Conservation (phyloP, 75 land plant genomes). For the Pseudotsuga menziesii region DNA sequence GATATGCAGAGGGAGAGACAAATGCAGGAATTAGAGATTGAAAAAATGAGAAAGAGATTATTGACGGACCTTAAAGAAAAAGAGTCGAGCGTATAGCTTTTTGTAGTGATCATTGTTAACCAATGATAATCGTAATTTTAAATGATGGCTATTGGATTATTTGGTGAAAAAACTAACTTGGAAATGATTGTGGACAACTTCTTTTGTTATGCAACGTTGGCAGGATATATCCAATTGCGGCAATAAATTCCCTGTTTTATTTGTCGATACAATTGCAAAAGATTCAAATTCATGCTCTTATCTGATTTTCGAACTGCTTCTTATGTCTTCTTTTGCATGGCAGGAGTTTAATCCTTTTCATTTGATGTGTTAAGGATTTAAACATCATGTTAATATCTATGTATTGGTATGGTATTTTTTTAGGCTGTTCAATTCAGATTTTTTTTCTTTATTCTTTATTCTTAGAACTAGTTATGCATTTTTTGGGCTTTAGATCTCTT, state of each 20-base stretch:
- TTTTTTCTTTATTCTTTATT: not conserved
- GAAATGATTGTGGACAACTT: not conserved
- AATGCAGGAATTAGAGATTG: conserved; percentile 5
- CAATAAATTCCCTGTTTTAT: not conserved
- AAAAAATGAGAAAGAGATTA: not conserved
- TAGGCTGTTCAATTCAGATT: not conserved
- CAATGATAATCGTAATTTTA: not conserved
- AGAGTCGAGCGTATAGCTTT: not conserved
- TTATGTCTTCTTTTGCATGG: not conserved
- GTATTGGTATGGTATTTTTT: not conserved
- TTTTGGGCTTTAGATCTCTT: not conserved
- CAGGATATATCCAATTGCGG: not conserved
- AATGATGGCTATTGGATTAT: not conserved
- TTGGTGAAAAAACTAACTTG: conserved; percentile 4
- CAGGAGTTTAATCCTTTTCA: too few species aligned
- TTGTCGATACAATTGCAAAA: not conserved
- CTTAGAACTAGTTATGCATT: too few species aligned
- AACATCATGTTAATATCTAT: not conserved
- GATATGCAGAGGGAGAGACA: conserved; percentile 7
- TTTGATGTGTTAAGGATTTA: not conserved
- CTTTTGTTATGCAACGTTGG: not conserved
- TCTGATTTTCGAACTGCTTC: not conserved
- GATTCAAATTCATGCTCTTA: not conserved
- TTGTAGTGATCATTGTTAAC: not conserved
- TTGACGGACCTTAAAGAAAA: conserved; percentile 6